A percentile compares a stretch with the other conserved stretches of the same genome.
These are phyloP conservation scores for Aspergillus aculeatus DNA, from an alignment of 2,329 filamentous ascomycete genomes.

Conservation along the genomic window DNA sequence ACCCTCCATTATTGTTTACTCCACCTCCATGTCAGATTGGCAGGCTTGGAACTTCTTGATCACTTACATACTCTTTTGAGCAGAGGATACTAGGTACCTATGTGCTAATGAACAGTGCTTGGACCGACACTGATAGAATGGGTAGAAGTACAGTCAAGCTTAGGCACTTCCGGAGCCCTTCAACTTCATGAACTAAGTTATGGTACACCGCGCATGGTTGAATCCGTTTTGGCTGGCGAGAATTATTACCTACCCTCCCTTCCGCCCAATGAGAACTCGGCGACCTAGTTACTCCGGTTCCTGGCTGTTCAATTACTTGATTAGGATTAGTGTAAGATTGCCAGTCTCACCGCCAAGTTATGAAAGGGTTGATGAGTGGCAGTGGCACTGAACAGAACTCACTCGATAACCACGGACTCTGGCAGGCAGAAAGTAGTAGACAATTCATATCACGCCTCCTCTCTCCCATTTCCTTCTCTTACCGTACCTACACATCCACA, in stretches of 20 bases:
- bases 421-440: too few species aligned
- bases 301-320: conserved; percentile 3
- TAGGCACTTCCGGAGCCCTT: too few species aligned
- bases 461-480: background rate
- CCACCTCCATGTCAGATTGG: background rate
- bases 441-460: too few species aligned
- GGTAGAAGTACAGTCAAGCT: too few species aligned
- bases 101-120: too few species aligned
- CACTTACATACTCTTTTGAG: too few species aligned
- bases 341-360: conserved; percentile 8
- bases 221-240: too few species aligned
- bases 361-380: background rate
- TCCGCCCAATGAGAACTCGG: conserved; percentile 14
- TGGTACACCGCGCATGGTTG: too few species aligned
- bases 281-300: conserved; percentile 9
- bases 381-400: background rate
- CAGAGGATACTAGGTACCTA: too few species aligned
- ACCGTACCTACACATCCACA: background rate
- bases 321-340: conserved; percentile 7
- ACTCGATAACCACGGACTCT: conserved; percentile 5
- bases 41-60: too few species aligned
- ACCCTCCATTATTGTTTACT: background rate
- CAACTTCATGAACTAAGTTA: too few species aligned
- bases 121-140: too few species aligned
- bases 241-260: background rate